Evolutionary conservation across 2,329 filamentous ascomycete species (phyloP).

Genomic region (Aspergillus neoniger): DNA sequence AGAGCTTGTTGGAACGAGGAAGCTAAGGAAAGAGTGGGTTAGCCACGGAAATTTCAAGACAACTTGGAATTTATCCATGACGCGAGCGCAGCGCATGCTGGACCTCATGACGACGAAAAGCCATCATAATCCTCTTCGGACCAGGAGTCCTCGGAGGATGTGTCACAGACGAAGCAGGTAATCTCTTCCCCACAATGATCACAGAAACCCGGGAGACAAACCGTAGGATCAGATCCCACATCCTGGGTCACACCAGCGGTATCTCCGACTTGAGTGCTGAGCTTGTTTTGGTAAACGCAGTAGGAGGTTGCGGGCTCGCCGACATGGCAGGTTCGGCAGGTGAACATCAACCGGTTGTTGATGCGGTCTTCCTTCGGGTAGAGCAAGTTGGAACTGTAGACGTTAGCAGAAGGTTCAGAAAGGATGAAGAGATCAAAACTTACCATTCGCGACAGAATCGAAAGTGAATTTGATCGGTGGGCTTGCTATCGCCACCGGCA

Average conservation of each 20-base stretch:
- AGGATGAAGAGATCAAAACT: conserved; percentile 20
- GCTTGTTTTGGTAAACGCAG: conserved; percentile 93
- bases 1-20: conserved; percentile 82
- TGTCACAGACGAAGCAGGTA: conserved; percentile 55
- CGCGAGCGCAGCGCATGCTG: background rate
- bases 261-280: conserved; percentile 88
- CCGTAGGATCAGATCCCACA: conserved; percentile 96
- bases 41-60: conserved; percentile 32
- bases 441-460: conserved; percentile 97
- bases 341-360: conserved; percentile 84
- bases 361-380: conserved; percentile 93
- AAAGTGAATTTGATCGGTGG: conserved; percentile 81
- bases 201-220: conserved; percentile 69
- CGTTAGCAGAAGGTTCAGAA: conserved; percentile 23
- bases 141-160: conserved; percentile 26
- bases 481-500: conserved; percentile 41
- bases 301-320: conserved; percentile 82
- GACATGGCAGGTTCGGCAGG: conserved; percentile 93
- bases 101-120: conserved; percentile 14
- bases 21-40: conserved; percentile 61
- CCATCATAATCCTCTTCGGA: conserved; percentile 21
- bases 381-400: conserved; percentile 81
- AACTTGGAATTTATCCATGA: conserved; percentile 13
- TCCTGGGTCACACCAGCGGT: conserved; percentile 97
- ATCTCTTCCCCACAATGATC: conserved; percentile 61